A percentile compares a stretch with the other conserved stretches of the same genome.
These are phyloP conservation scores for Metschnikowia peoriensis DNA, from an alignment of 805 yeast genomes.

Conservation along the genomic window DNA sequence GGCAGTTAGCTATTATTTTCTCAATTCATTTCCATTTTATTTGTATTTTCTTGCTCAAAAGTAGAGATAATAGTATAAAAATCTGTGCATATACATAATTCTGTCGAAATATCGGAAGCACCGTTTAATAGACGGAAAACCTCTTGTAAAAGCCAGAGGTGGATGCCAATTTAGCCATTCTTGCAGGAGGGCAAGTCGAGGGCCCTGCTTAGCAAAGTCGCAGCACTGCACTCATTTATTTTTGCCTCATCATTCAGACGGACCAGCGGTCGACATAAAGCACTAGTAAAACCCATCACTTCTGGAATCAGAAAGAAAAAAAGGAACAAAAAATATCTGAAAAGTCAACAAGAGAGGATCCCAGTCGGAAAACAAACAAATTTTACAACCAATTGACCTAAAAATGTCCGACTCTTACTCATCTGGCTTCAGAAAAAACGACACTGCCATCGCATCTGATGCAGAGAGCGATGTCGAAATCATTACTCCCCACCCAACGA, in stretches of 20 bases:
- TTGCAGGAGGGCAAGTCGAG: conserved; percentile 10
- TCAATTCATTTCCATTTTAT: too few relatives aligned
- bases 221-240: conserved; percentile 3
- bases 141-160: neutral
- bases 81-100: too few relatives aligned
- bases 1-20: too few relatives aligned
- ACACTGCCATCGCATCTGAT: conserved; percentile 38
- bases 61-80: too few relatives aligned
- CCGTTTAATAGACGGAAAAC: too few relatives aligned
- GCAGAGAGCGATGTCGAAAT: conserved; percentile 32
- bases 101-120: too few relatives aligned
- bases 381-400: neutral
- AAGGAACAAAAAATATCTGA: neutral
- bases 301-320: neutral
- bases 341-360: neutral
- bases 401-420: conserved; percentile 12
- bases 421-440: conserved; percentile 27
- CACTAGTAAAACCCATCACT: neutral
- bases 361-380: too few relatives aligned
- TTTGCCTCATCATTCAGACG: neutral
- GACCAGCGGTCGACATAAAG: neutral
- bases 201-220: conserved; percentile 4
- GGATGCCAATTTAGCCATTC: neutral
- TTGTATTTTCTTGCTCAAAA: too few relatives aligned
- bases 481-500: conserved; percentile 26